phyloP scores from a whole-genome alignment of 108 stramenopile species.

The Conticribra weissflogii region DNA sequence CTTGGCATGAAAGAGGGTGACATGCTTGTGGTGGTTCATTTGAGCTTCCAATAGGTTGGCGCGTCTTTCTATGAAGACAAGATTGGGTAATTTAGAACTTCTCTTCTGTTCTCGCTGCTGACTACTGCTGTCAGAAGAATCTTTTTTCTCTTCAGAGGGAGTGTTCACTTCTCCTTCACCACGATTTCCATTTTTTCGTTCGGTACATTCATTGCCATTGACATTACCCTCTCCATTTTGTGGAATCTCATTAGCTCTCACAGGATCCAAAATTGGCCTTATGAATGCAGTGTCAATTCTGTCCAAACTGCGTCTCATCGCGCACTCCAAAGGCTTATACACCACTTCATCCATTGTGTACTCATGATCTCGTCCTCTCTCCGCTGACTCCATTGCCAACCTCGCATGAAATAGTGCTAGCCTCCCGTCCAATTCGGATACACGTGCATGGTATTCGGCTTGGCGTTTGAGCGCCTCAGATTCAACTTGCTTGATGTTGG shows the following conservation, averaged over 20 bases:
- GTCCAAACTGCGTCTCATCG: conserved; percentile 26
- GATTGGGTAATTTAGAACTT: conserved; percentile 17
- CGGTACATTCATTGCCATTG: conserved; percentile 5
- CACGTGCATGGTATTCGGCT: conserved; percentile 37
- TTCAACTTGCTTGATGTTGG: conserved; percentile 38
- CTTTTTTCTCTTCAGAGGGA: conserved; percentile 19
- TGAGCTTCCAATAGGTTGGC: conserved; percentile 40
- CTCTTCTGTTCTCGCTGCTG: conserved; percentile 2
- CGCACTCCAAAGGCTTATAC: conserved; percentile 35
- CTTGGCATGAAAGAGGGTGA: conserved; percentile 34
- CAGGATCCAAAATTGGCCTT: conserved; percentile 37
- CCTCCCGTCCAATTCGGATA: conserved; percentile 39
- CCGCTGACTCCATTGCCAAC: conserved; percentile 38
- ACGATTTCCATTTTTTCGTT: background rate
- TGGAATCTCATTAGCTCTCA: conserved; percentile 7
- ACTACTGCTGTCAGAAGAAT: conserved; percentile 5
- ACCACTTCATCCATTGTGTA: conserved; percentile 36
- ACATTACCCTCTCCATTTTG: conserved; percentile 1
- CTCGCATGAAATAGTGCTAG: conserved; percentile 40
- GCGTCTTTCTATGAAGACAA: conserved; percentile 37
- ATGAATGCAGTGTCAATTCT: conserved; percentile 32
- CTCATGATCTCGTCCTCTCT: conserved; percentile 37
- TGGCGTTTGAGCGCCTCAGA: conserved; percentile 33
- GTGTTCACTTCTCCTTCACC: conserved; percentile 1
- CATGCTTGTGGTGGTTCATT: conserved; percentile 42